A percentile compares a stretch with the other conserved stretches of the same genome.
Evolutionary conservation across 1,284 basidiomycete genomes (phyloP).

Genomic region (Pseudozyma flocculosa): DNA sequence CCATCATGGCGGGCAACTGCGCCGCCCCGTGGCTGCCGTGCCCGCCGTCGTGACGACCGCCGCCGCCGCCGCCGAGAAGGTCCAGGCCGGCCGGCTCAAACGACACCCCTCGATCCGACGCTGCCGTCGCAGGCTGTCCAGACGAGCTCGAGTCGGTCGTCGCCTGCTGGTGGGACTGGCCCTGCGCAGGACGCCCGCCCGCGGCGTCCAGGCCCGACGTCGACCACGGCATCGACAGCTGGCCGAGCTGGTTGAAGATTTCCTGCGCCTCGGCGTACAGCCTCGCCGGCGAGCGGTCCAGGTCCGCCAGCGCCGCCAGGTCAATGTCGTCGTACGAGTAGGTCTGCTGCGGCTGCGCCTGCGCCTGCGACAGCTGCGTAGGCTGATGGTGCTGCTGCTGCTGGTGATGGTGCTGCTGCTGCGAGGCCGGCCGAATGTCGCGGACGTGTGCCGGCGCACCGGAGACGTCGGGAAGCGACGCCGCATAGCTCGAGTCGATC

Average conservation of each 20-base stretch:
- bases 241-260: not conserved
- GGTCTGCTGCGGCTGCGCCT: not conserved
- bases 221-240: not conserved
- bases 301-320: slow-evolving; percentile 8
- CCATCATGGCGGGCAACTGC: too few species aligned
- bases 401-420: not conserved
- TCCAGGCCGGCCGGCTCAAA: too few species aligned
- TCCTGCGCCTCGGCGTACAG: slow-evolving; percentile 4
- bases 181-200: not conserved
- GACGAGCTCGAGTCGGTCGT: too few species aligned
- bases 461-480: not conserved
- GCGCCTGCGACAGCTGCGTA: too few species aligned
- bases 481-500: not conserved
- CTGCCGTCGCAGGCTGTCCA: too few species aligned
- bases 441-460: too few species aligned
- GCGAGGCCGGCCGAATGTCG: not conserved
- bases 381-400: slow-evolving; percentile 1
- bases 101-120: too few species aligned
- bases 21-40: too few species aligned
- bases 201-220: not conserved
- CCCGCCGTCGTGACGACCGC: too few species aligned
- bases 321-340: slow-evolving; percentile 22
- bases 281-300: slow-evolving; percentile 7
- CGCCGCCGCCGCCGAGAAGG: too few species aligned
- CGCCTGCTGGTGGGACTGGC: too few species aligned